Percentiles rank a stretch among this genome's conserved stretches.
These are phyloP conservation scores for Populus ilicifolia DNA, from an alignment of 345 rosid genomes.

Conservation along the genomic window DNA sequence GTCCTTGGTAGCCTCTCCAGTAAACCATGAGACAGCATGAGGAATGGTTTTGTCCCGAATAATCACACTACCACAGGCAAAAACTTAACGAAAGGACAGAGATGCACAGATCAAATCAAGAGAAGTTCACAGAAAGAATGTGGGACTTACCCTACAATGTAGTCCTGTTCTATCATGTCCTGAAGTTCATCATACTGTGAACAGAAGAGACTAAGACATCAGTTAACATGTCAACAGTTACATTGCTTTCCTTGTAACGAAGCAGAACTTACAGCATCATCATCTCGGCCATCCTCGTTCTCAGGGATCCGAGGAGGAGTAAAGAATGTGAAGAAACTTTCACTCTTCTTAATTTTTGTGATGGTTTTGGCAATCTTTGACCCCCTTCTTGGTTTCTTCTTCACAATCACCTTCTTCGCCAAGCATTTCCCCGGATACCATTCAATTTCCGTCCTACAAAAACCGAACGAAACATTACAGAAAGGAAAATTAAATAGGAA, in stretches of 20 bases:
- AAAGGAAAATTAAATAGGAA: not conserved
- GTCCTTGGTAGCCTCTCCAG: slow-evolving; percentile 19
- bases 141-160: slow-evolving; percentile 13
- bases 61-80: not conserved
- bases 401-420: slow-evolving; percentile 10
- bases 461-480: not conserved
- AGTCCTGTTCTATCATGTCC: slow-evolving; percentile 19
- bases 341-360: not conserved
- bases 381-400: no score
- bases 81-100: not conserved
- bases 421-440: slow-evolving; percentile 27
- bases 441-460: slow-evolving; percentile 24
- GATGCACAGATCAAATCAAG: not conserved
- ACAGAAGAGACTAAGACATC: not conserved
- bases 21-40: slow-evolving; percentile 23
- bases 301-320: slow-evolving; percentile 10
- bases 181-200: slow-evolving; percentile 19
- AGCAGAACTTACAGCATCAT: slow-evolving; percentile 18
- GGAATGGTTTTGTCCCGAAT: slow-evolving; percentile 25
- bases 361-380: no score
- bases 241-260: not conserved
- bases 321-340: slow-evolving; percentile 21
- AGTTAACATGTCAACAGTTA: not conserved
- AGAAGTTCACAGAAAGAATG: not conserved
- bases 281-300: slow-evolving; percentile 19